Evolutionary conservation across 2,329 filamentous ascomycete species (phyloP).

Genomic region (Penicillium sp.): DNA sequence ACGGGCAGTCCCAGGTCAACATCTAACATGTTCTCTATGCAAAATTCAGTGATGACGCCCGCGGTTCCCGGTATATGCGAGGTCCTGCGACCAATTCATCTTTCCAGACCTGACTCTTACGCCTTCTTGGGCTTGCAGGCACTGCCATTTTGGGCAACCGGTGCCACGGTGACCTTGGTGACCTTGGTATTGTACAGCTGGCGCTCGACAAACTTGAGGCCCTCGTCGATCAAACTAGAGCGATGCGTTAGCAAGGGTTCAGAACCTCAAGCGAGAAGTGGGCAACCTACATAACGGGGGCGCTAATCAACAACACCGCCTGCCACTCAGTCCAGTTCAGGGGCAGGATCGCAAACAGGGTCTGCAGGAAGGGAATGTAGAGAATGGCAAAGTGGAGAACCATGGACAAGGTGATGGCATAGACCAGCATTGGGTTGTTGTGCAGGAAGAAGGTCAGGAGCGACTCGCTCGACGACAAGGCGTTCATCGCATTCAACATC

Average conservation of each 20-base stretch:
- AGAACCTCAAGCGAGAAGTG: background rate
- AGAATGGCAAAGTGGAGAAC: conserved; percentile 89
- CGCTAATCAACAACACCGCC: conserved; percentile 84
- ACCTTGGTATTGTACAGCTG: conserved; percentile 54
- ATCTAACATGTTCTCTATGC: conserved; percentile 14
- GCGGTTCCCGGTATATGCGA: conserved; percentile 5
- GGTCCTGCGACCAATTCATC: conserved; percentile 19
- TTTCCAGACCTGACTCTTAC: conserved; percentile 20
- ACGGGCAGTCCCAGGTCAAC: background rate
- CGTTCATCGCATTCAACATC: conserved; percentile 99
- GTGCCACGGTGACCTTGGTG: conserved; percentile 20
- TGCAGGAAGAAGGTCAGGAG: conserved; percentile 92
- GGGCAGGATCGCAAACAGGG: conserved; percentile 86
- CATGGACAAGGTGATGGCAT: conserved; percentile 92
- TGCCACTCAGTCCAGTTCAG: conserved; percentile 87
- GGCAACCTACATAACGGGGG: conserved; percentile 81
- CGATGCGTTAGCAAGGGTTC: conserved; percentile 20
- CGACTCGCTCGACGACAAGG: conserved; percentile 90
- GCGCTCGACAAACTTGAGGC: conserved; percentile 77
- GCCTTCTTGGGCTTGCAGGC: conserved; percentile 41
- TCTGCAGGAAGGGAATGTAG: conserved; percentile 86
- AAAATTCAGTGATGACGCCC: conserved; percentile 2
- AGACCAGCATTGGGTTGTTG: conserved; percentile 98
- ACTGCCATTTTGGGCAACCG: conserved; percentile 31
- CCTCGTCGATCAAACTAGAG: conserved; percentile 74